Evolutionary conservation across 2,329 filamentous ascomycete genomes (phyloP).

Genomic region (Diaporthe sp.): DNA sequence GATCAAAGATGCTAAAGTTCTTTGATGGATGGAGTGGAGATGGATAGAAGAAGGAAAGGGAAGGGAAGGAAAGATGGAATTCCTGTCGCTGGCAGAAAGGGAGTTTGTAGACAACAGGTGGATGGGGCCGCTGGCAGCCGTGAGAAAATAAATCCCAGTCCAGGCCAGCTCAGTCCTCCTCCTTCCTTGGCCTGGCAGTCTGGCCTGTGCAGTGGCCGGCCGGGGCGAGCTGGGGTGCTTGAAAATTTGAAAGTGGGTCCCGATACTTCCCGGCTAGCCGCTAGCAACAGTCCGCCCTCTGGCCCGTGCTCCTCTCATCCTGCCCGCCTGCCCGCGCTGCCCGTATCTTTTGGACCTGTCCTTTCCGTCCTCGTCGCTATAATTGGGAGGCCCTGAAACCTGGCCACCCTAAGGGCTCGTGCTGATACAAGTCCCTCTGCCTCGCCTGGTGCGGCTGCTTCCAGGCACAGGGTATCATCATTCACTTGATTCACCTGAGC

Average conservation of each 20-base stretch:
- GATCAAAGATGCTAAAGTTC: slow-evolving; percentile 51
- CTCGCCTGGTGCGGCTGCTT: slow-evolving; percentile 1
- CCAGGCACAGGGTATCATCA: not conserved
- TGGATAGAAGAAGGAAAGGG: slow-evolving; percentile 50
- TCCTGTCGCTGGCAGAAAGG: slow-evolving; percentile 37
- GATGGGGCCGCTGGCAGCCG: slow-evolving; percentile 46
- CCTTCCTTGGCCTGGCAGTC: slow-evolving; percentile 3
- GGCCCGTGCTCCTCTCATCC: not conserved
- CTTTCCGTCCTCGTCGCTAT: slow-evolving; percentile 19
- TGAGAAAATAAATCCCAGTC: slow-evolving; percentile 51
- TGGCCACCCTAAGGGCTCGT: not conserved
- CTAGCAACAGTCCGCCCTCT: not conserved
- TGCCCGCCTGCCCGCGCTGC: not conserved
- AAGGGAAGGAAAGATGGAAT: slow-evolving; percentile 52
- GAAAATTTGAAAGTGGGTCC: slow-evolving; percentile 26
- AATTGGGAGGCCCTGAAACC: slow-evolving; percentile 22
- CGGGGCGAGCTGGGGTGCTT: slow-evolving; percentile 21
- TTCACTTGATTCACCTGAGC: not conserved
- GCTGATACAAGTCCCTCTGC: not conserved
- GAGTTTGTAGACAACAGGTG: slow-evolving; percentile 34
- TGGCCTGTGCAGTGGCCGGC: slow-evolving; percentile 11
- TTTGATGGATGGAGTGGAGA: slow-evolving; percentile 71
- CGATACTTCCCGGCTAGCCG: slow-evolving; percentile 29
- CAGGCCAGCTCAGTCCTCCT: slow-evolving; percentile 23
- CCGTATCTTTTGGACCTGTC: slow-evolving; percentile 5